Conservation (phyloP, 2,329 filamentous ascomycete species). For the Paracoccidioides brasiliensis region DNA sequence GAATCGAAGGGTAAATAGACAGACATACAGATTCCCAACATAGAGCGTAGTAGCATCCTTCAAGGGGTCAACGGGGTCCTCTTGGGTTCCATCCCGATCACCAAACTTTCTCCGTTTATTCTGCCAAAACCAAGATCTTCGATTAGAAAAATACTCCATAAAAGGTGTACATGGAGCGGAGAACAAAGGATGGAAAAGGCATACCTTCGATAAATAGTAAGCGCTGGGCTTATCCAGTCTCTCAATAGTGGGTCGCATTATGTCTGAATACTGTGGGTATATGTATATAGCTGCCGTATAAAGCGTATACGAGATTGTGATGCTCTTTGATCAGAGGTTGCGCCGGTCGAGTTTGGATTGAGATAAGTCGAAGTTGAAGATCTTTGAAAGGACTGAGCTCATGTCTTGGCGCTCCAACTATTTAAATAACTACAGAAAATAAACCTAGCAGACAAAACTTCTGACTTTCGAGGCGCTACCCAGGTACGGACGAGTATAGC, state of each 20-base stretch:
- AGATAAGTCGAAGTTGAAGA: not conserved
- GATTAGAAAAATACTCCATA: not conserved
- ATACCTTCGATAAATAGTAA: slow-evolving; percentile 75
- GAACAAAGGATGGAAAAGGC: not conserved
- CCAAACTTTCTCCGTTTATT: slow-evolving; percentile 57
- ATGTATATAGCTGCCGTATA: not conserved
- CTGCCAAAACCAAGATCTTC: slow-evolving; percentile 27
- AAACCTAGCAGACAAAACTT: not conserved
- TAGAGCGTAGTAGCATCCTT: slow-evolving; percentile 88
- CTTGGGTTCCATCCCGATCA: slow-evolving; percentile 43
- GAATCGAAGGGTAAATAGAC: not conserved
- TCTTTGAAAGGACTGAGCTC: not conserved
- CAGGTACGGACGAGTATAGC: not conserved
- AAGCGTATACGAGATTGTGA: no score
- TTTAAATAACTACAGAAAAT: not conserved
- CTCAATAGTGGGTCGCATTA: slow-evolving; percentile 55
- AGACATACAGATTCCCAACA: slow-evolving; percentile 76
- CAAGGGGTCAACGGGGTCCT: slow-evolving; percentile 63
- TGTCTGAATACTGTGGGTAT: not conserved
- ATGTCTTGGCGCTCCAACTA: not conserved
- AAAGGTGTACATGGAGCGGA: not conserved
- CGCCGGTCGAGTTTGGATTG: not conserved
- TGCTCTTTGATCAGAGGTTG: not conserved
- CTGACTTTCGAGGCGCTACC: not conserved
- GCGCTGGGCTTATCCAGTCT: slow-evolving; percentile 88